A percentile compares a stretch with the other conserved stretches of the same genome.
Evolutionary conservation across 345 rosid genomes (phyloP).

Genomic region (Moricandia arvensis): DNA sequence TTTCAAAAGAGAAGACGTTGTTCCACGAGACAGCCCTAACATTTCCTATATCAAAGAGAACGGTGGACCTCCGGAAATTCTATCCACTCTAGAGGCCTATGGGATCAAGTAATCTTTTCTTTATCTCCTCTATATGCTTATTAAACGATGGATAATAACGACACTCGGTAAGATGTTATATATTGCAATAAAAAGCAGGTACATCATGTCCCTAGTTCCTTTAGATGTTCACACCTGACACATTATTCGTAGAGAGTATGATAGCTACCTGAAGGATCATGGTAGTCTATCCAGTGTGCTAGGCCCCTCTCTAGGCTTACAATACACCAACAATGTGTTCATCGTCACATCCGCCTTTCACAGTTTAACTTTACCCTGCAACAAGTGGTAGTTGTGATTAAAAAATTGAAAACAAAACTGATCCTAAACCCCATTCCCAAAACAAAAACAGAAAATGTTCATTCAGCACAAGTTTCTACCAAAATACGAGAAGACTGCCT

Average conservation of each 20-base stretch:
- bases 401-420: background rate
- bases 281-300: background rate
- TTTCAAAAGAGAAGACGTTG: conserved; percentile 57
- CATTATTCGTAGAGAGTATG: conserved; percentile 7
- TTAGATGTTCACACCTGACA: background rate
- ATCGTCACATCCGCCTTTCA: conserved; percentile 47
- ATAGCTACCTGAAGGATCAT: conserved; percentile 31
- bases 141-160: conserved; percentile 10
- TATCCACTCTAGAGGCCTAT: conserved; percentile 47
- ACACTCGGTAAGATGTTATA: conserved; percentile 19
- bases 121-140: background rate
- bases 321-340: conserved; percentile 40
- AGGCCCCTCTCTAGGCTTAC: background rate
- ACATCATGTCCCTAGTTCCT: conserved; percentile 4
- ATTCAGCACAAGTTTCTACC: background rate
- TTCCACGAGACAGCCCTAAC: conserved; percentile 50
- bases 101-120: conserved; percentile 44
- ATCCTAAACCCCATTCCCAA: background rate
- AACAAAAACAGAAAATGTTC: background rate
- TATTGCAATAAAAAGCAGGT: conserved; percentile 20
- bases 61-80: conserved; percentile 47
- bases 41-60: conserved; percentile 42
- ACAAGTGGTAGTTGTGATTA: conserved; percentile 23
- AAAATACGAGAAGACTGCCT: background rate
- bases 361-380: conserved; percentile 46